Percentiles rank a stretch among this genome's conserved stretches.
phyloP scores from a whole-genome alignment of 495 filamentous ascomycete genomes.

The Chaetomium tenue region DNA sequence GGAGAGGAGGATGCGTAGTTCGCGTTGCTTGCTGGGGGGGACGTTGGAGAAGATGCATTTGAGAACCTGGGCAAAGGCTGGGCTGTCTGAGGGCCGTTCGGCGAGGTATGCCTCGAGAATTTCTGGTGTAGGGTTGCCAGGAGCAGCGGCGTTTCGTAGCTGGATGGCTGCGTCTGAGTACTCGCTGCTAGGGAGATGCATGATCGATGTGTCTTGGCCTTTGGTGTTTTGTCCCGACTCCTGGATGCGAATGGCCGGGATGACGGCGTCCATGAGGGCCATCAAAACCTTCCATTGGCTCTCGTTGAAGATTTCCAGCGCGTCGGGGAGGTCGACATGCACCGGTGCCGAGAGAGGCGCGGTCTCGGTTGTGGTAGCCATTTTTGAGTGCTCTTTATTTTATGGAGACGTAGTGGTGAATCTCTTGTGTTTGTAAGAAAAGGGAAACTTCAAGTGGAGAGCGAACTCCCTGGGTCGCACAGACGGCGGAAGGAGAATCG shows the following conservation, averaged over 20 bases:
- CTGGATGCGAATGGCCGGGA: constrained; percentile 19
- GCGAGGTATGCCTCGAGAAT: constrained; percentile 41
- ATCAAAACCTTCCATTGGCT: constrained; percentile 26
- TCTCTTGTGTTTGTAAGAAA: not conserved
- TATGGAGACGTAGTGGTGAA: not conserved
- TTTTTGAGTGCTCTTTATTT: not conserved
- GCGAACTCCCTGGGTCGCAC: not conserved
- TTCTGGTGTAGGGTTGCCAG: constrained; percentile 21
- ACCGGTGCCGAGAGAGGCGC: constrained; percentile 18
- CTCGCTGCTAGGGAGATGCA: constrained; percentile 19
- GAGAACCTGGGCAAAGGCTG: constrained; percentile 29
- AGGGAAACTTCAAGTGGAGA: not conserved
- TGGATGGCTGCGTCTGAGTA: constrained; percentile 17
- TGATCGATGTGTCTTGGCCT: not conserved
- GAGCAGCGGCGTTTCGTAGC: constrained; percentile 16
- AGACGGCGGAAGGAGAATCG: too few species aligned
- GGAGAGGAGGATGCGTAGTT: constrained; percentile 32
- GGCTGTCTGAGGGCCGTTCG: constrained; percentile 32
- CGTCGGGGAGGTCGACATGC: constrained; percentile 14
- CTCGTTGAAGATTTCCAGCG: constrained; percentile 12
- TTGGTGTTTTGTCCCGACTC: constrained; percentile 6
- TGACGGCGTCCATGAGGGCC: constrained; percentile 27
- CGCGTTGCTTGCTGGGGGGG: constrained; percentile 30
- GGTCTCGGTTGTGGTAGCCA: constrained; percentile 2
- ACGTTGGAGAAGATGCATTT: constrained; percentile 29